Conservation (phyloP, 2,329 filamentous ascomycete genomes). For the Setomelanomma holmii region DNA sequence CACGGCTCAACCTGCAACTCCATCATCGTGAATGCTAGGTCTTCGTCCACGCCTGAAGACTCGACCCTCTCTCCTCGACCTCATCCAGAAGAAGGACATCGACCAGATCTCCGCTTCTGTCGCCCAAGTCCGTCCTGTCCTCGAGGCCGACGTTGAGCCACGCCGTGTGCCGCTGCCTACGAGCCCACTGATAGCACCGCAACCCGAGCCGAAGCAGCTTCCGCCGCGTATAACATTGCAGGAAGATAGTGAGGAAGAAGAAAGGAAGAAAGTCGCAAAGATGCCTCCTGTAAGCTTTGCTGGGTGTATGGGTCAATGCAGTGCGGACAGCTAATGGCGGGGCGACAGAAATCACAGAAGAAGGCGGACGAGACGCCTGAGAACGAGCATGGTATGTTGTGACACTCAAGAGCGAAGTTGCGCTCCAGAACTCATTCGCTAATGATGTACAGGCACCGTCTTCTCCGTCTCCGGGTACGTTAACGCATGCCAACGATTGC, state of each 20-base stretch:
- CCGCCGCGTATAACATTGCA: constrained; percentile 32
- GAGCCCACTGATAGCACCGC: constrained; percentile 42
- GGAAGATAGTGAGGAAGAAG: constrained; percentile 23
- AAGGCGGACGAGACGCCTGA: constrained; percentile 48
- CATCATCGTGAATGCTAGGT: constrained; percentile 60
- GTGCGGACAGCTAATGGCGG: constrained; percentile 28
- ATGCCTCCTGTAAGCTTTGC: constrained; percentile 49
- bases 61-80: constrained; percentile 68
- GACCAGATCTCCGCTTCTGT: constrained; percentile 52
- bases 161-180: constrained; percentile 44
- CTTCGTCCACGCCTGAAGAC: constrained; percentile 64
- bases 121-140: constrained; percentile 17
- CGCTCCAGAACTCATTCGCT: constrained; percentile 6
- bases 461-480: constrained; percentile 73
- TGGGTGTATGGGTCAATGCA: not conserved
- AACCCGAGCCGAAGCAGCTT: constrained; percentile 30
- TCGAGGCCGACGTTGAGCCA: constrained; percentile 39
- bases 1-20: constrained; percentile 19
- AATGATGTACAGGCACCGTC: constrained; percentile 60
- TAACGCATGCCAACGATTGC: constrained; percentile 16
- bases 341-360: constrained; percentile 42
- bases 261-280: constrained; percentile 24
- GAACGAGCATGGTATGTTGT: constrained; percentile 63
- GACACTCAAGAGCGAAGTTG: not conserved
- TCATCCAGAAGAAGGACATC: constrained; percentile 61